Percentiles rank a stretch among this genome's conserved stretches.
Evolutionary conservation across 805 yeast genomes (phyloP).

Genomic region (Candida andamanensis): DNA sequence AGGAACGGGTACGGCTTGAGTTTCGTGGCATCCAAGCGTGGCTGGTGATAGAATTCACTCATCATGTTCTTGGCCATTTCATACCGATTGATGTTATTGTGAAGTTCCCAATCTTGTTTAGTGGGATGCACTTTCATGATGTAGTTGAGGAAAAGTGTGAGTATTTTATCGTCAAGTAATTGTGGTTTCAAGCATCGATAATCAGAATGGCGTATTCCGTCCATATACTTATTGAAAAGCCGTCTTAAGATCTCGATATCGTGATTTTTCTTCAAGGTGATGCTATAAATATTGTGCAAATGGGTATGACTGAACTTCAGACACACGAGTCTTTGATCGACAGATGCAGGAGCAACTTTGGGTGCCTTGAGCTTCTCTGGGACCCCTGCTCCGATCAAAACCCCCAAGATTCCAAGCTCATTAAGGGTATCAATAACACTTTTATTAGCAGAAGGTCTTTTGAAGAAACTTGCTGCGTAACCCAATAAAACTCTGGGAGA

Average conservation of each 20-base stretch:
- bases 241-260: conserved; percentile 15
- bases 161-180: conserved; percentile 4
- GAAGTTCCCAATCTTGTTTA: conserved; percentile 14
- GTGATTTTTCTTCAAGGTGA: conserved; percentile 13
- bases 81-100: conserved; percentile 10
- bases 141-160: conserved; percentile 19
- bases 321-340: conserved; percentile 12
- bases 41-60: conserved; percentile 17
- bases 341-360: conserved; percentile 8
- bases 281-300: conserved; percentile 19
- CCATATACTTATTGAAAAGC: conserved; percentile 15
- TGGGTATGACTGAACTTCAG: conserved; percentile 5
- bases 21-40: conserved; percentile 5
- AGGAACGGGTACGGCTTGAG: conserved; percentile 23
- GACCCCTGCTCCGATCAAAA: conserved; percentile 18
- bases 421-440: conserved; percentile 19
- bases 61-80: conserved; percentile 24
- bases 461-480: conserved; percentile 27
- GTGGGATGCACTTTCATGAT: conserved; percentile 20
- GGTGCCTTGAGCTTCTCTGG: conserved; percentile 9
- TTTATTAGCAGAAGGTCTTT: conserved; percentile 4
- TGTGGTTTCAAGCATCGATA: background rate
- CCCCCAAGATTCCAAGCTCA: conserved; percentile 21
- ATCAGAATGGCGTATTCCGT: background rate
- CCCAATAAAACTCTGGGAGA: conserved; percentile 34